Percentiles rank a stretch among this genome's conserved stretches.
phyloP scores from a whole-genome alignment of 106 monocot species.

The Dendrobium nobile region DNA sequence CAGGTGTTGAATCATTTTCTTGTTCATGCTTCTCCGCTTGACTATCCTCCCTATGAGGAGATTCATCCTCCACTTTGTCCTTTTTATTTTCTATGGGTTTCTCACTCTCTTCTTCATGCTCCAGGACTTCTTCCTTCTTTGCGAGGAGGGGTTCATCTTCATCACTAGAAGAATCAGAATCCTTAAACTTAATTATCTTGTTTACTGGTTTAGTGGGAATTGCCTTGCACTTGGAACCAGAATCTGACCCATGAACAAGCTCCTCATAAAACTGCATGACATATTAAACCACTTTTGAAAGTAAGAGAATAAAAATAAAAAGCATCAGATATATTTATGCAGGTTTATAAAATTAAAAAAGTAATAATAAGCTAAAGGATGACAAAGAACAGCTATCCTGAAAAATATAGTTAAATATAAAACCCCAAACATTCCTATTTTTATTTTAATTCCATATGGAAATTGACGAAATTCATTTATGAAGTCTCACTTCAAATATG shows the following conservation, averaged over 20 bases:
- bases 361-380: not conserved
- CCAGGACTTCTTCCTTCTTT: slow-evolving; percentile 20
- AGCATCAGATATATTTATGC: not conserved
- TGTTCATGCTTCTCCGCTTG: slow-evolving; percentile 22
- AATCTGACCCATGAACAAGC: slow-evolving; percentile 39
- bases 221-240: slow-evolving; percentile 10
- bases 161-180: slow-evolving; percentile 68
- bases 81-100: slow-evolving; percentile 13
- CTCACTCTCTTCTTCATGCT: slow-evolving; percentile 17
- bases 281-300: slow-evolving; percentile 8
- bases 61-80: slow-evolving; percentile 7
- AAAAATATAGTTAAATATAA: not conserved
- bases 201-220: slow-evolving; percentile 44
- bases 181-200: slow-evolving; percentile 54
- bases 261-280: slow-evolving; percentile 62
- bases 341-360: too few relatives aligned
- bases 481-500: too few relatives aligned
- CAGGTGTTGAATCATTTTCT: slow-evolving; percentile 21
- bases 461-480: too few relatives aligned
- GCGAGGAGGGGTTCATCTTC: slow-evolving; percentile 32
- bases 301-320: not conserved
- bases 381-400: not conserved
- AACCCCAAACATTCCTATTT: too few relatives aligned
- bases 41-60: slow-evolving; percentile 9
- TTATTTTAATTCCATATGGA: too few relatives aligned